Conservation (phyloP, 192 early-diverging fungal genomes). For the Coemansia aciculifera region DNA sequence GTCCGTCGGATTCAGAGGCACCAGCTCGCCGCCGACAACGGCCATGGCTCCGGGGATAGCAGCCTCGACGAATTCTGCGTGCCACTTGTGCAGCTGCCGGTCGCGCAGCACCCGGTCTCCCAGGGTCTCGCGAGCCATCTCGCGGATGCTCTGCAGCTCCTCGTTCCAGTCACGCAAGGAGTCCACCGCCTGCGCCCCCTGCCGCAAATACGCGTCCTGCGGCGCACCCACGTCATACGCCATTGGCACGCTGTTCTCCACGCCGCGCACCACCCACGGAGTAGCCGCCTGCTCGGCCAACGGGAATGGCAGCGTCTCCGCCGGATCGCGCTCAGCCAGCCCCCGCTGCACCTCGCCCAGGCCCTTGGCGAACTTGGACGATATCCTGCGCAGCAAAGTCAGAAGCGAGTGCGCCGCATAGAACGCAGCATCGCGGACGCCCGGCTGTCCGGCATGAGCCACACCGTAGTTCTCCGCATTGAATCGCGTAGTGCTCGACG, state of each 20-base stretch:
- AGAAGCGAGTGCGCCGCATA: conserved; percentile 65
- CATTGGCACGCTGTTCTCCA: conserved; percentile 27
- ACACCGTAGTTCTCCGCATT: conserved; percentile 54
- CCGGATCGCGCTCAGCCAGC: conserved; percentile 60
- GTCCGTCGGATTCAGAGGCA: conserved; percentile 77
- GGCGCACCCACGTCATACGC: conserved; percentile 36
- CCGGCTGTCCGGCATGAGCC: conserved; percentile 33
- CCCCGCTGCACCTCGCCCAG: conserved; percentile 69
- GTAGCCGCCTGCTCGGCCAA: conserved; percentile 64
- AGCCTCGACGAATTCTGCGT: conserved; percentile 91
- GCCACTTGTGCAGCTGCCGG: conserved; percentile 76
- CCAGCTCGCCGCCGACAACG: conserved; percentile 77
- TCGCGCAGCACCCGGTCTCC: conserved; percentile 87
- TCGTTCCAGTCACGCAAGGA: conserved; percentile 95
- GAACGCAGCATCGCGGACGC: conserved; percentile 39
- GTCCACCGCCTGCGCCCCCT: conserved; percentile 31
- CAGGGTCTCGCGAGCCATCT: conserved; percentile 72
- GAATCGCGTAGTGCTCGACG: conserved; percentile 71
- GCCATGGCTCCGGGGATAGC: conserved; percentile 81
- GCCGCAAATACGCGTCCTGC: conserved; percentile 34
- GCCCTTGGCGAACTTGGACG: conserved; percentile 67
- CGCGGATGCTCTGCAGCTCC: conserved; percentile 85
- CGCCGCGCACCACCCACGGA: conserved; percentile 78
- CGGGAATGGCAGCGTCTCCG: conserved; percentile 77
- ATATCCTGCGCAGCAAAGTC: conserved; percentile 63